phyloP scores from a whole-genome alignment of 192 early-diverging fungal genomes.

The Gryganskiella cystojenkinii region DNA sequence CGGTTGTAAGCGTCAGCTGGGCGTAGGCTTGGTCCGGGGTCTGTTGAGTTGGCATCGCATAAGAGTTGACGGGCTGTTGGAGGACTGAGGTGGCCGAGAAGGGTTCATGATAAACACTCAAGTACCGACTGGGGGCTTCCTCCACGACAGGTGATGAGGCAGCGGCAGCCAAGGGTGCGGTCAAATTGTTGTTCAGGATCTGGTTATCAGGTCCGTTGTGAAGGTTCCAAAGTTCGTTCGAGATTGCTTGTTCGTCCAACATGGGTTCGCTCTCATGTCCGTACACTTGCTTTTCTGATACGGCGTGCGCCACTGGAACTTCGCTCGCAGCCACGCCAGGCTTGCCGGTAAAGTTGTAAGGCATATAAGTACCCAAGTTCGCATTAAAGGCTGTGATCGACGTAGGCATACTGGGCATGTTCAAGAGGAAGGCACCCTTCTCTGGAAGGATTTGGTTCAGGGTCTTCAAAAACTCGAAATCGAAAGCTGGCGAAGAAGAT shows the following conservation, averaged over 20 bases:
- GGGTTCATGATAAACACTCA: constrained; percentile 46
- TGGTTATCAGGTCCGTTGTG: constrained; percentile 28
- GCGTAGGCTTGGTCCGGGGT: constrained; percentile 27
- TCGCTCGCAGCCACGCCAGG: constrained; percentile 14
- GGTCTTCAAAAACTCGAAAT: constrained; percentile 43
- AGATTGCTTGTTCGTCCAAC: constrained; percentile 44
- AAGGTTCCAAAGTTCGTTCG: constrained; percentile 37
- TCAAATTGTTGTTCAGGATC: constrained; percentile 14
- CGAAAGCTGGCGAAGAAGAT: constrained; percentile 34
- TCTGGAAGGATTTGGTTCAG: constrained; percentile 50
- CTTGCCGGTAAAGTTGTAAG: constrained; percentile 49
- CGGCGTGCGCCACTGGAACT: not conserved
- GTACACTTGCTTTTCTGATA: constrained; percentile 25
- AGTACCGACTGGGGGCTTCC: constrained; percentile 37
- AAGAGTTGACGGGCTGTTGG: constrained; percentile 48
- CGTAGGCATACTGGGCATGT: constrained; percentile 49
- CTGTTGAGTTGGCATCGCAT: constrained; percentile 24
- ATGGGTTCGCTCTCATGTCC: constrained; percentile 19
- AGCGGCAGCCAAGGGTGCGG: not conserved
- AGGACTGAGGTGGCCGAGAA: constrained; percentile 47
- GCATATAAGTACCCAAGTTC: constrained; percentile 51
- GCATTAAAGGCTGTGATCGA: constrained; percentile 50
- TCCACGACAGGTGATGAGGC: constrained; percentile 9
- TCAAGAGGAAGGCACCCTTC: constrained; percentile 50
- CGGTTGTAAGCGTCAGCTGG: constrained; percentile 28